Conservation (phyloP, 2,329 filamentous ascomycete species). For the Atkinsonella hypoxylon region DNA sequence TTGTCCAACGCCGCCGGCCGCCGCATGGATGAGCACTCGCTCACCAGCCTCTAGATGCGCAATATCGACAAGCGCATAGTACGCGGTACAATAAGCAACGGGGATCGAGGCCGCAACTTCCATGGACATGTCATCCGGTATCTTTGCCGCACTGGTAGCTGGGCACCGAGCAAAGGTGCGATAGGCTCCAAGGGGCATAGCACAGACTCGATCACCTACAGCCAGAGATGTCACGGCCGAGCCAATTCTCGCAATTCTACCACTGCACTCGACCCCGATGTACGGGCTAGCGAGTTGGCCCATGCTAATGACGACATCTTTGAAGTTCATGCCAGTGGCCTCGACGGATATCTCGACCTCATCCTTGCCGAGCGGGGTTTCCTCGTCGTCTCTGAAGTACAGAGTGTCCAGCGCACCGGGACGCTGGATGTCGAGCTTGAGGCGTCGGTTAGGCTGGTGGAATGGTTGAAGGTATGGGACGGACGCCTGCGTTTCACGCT, state of each 20-base stretch:
- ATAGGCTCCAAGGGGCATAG: constrained; percentile 22
- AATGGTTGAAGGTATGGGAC: constrained; percentile 25
- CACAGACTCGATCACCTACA: constrained; percentile 63
- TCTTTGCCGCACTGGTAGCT: constrained; percentile 21
- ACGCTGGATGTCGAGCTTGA: constrained; percentile 26
- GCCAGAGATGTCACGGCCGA: constrained; percentile 47
- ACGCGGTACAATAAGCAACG: constrained; percentile 28
- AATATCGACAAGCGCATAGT: constrained; percentile 26
- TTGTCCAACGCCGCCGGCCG: constrained; percentile 26
- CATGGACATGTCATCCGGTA: constrained; percentile 26
- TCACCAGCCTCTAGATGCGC: constrained; percentile 26
- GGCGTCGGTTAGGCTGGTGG: constrained; percentile 19
- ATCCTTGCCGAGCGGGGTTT: constrained; percentile 18
- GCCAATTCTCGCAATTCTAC: constrained; percentile 38
- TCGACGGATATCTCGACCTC: constrained; percentile 32
- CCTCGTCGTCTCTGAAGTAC: constrained; percentile 26
- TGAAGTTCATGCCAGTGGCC: constrained; percentile 32
- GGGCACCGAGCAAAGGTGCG: constrained; percentile 21
- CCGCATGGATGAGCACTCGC: constrained; percentile 27
- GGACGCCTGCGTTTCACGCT: constrained; percentile 14
- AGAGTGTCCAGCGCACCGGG: constrained; percentile 26
- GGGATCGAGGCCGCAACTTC: constrained; percentile 28
- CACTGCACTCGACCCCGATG: constrained; percentile 29
- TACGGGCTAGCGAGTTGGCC: constrained; percentile 23
- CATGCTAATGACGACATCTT: constrained; percentile 32